A percentile compares a stretch with the other conserved stretches of the same genome.
Evolutionary conservation across 768 basidiomycete genomes (phyloP).

Genomic region (Panaeolus cyanescens): DNA sequence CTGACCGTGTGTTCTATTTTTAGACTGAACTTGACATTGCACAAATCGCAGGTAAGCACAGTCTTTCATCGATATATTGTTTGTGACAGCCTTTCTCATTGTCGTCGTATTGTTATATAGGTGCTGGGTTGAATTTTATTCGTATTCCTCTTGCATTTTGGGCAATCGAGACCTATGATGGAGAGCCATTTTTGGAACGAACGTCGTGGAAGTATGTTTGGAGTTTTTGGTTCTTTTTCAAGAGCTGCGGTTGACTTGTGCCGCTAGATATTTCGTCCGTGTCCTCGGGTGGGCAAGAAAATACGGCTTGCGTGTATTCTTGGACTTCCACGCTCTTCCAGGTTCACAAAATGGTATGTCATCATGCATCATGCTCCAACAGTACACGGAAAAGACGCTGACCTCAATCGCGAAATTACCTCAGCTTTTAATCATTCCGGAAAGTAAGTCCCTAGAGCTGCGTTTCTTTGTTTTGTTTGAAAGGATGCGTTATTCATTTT

Average conservation of each 20-base stretch:
- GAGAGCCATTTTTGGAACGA: slow-evolving; percentile 75
- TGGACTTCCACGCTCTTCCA: slow-evolving; percentile 81
- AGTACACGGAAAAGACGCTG: background rate
- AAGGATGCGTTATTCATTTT: background rate
- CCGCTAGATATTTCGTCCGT: slow-evolving; percentile 65
- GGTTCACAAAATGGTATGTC: slow-evolving; percentile 72
- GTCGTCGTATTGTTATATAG: slow-evolving; percentile 13
- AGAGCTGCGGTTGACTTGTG: background rate
- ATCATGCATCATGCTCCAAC: background rate
- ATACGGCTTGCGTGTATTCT: slow-evolving; percentile 82
- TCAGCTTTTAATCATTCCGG: slow-evolving; percentile 56
- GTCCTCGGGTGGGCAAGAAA: slow-evolving; percentile 84
- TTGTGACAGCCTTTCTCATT: background rate
- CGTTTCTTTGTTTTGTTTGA: background rate
- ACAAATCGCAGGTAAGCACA: slow-evolving; percentile 61
- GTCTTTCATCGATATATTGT: background rate
- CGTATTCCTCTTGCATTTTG: slow-evolving; percentile 83
- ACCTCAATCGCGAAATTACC: background rate
- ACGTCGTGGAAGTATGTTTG: slow-evolving; percentile 70
- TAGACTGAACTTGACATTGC: slow-evolving; percentile 88
- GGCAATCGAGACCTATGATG: slow-evolving; percentile 76
- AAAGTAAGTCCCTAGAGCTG: slow-evolving; percentile 42
- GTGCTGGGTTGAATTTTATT: slow-evolving; percentile 84
- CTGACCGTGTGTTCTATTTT: slow-evolving; percentile 3
- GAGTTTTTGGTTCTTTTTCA: background rate